Base-by-base conservation (phyloP, 1,284 basidiomycete genomes). In the Ganoderma resinaceum region DNA sequence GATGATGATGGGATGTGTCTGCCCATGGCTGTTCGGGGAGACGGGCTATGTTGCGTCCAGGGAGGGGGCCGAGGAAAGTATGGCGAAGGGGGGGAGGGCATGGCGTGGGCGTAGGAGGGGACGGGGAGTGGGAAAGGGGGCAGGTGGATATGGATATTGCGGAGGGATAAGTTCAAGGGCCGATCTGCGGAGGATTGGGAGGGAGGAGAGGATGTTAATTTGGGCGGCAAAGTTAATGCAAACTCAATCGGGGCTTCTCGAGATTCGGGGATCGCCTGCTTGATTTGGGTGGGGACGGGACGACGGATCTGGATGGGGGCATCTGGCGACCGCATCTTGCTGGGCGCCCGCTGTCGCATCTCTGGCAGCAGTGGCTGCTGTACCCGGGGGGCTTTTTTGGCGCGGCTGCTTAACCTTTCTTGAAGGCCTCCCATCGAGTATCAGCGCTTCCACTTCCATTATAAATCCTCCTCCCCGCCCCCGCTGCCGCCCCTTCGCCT, bases 241-340 rank as follows among this genome's bases (percentile, higher is more conserved):
- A 79, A 79, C 78, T 77, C 75, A 77, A 79, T 77, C 76, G 78
- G 72, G 72, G 63, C 74, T 77, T 76, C 72, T 73, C 65, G 33
- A 78, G 76, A 78, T 78, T 79, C 77, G 77, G 78, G 76, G 75
- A 79, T 78, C 76, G 74, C 78, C 78, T 74, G 73, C 74, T 75
- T 61, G 62, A 64, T 73, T 70, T 72, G 70, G 72, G 63, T 70
- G 58, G 58, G 23, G 37, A 37, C 57, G 57, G 31, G 57, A 12
- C 23, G 23, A 12, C n/a, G 37, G 58, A 60, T 60, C 58, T 60
- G 37, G 35, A 38, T 35, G 31, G 55, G 31, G 16, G 31, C 52
- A 55, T 55, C 52, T 55, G 43, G 43, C 43, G 43, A 46, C 7
- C 23, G 29, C 52, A 55, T 55, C 52, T 55, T 5, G 9, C 16